Base-by-base conservation (phyloP, 768 basidiomycete species). In the Pulveroboletus sp. region DNA sequence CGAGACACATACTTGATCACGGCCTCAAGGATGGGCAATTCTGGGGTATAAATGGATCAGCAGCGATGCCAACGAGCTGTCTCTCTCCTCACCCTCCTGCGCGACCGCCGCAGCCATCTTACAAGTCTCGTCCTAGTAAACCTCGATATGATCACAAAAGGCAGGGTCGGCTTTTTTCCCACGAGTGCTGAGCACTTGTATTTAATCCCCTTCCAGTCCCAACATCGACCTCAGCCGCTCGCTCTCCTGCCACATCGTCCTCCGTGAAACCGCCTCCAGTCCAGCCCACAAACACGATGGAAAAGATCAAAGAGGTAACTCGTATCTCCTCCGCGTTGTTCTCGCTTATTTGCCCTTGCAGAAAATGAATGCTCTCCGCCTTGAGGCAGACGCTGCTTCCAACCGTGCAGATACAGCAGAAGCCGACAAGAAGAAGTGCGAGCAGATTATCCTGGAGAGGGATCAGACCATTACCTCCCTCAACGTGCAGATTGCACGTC, bases 21-120 rank as follows among this genome's bases (percentile, higher is more conserved):
- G 28, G 88, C 79, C 77, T 98, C 95, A 63, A 98, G 85, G 69
- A 98, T 91, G 51, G 90, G 85, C 55, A 93, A 76, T 74, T 98
- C 95, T 85, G 73, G 64, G 64, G 49, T 60, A 67, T 61, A 65
- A 61, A 43, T 39, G 55, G 49, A 52, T 21, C 48, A 45, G 21
- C 30, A 14, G 21, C 14, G 30, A 24, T 14, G 14, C n/a, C 32
- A 7, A n/a, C 10, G 14, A 8, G 1, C 2, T 2, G 11, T n/a
- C 2, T 35, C 6, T 5, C 6, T 35, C n/a, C 44, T 56, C 57
- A 86, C 89, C 89, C 78, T 90, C 86, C 60, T 89, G 89, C 48
- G 88, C 82, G 47, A 91, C 85, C 44, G 84, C 77, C 35, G 77
- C 75, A 68, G 82, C 67, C 86, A 89, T 88, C 47, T 35, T 49